phyloP scores from a whole-genome alignment of 257 asterid species.

The Fraxinus excelsior region DNA sequence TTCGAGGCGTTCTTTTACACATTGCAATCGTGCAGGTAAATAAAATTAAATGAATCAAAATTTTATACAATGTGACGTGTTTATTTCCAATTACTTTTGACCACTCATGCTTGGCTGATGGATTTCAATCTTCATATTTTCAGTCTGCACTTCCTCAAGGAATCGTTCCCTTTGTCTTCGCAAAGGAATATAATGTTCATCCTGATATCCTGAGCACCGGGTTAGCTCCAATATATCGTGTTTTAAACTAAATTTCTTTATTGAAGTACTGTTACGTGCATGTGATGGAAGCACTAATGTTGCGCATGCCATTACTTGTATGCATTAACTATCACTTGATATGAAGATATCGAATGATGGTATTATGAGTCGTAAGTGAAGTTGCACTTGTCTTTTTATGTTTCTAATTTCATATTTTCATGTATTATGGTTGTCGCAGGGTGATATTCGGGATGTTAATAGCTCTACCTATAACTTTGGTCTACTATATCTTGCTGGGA shows the following conservation, averaged over 20 bases:
- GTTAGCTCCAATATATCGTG: constrained; percentile 27
- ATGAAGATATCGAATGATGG: too few relatives aligned
- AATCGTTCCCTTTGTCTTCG: constrained; percentile 69
- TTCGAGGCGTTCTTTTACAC: constrained; percentile 58
- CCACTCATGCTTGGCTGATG: neutral
- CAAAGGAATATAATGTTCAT: constrained; percentile 68
- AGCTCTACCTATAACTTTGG: constrained; percentile 85
- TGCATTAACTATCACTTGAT: too few relatives aligned
- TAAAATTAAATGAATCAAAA: neutral
- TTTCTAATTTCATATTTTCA: neutral
- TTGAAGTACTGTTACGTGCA: neutral
- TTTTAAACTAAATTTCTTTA: neutral
- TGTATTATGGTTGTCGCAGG: constrained; percentile 44
- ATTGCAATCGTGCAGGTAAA: constrained; percentile 69
- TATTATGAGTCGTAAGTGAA: too few relatives aligned
- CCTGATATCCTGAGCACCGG: constrained; percentile 78
- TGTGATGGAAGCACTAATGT: too few relatives aligned
- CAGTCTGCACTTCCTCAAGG: constrained; percentile 86
- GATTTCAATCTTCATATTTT: neutral
- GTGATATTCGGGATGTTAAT: constrained; percentile 92
- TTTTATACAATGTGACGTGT: neutral
- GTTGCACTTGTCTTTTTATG: neutral
- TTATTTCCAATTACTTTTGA: neutral
- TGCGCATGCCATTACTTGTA: too few relatives aligned
- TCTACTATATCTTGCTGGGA: constrained; percentile 78